phyloP scores from a whole-genome alignment of 2,329 filamentous ascomycete genomes.

The Aspergillus fischeri region DNA sequence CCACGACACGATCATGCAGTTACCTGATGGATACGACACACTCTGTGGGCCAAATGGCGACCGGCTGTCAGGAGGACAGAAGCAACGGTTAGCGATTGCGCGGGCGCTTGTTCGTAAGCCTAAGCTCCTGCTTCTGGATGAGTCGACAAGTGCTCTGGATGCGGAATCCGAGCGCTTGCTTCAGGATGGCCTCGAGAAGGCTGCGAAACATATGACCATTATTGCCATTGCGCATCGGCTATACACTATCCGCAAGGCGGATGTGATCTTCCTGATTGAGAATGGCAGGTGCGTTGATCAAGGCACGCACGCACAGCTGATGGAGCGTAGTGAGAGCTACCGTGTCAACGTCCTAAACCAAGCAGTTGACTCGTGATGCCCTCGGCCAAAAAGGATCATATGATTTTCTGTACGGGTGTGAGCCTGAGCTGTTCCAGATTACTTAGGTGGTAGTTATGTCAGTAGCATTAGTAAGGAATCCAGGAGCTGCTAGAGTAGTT shows the following conservation, averaged over 20 bases:
- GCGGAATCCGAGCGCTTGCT: slow-evolving; percentile 82
- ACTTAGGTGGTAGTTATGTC: no score
- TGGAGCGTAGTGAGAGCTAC: not conserved
- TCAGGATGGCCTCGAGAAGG: slow-evolving; percentile 73
- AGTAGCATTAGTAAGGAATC: no score
- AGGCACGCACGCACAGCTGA: not conserved
- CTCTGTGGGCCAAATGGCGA: slow-evolving; percentile 8
- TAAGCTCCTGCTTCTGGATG: slow-evolving; percentile 78
- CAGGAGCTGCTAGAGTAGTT: no score
- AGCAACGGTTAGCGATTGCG: slow-evolving; percentile 83
- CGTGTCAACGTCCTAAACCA: not conserved
- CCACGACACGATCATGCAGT: no score
- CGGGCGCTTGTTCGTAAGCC: slow-evolving; percentile 75
- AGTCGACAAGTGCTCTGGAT: slow-evolving; percentile 82
- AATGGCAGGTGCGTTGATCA: slow-evolving; percentile 20
- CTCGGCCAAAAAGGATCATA: no score
- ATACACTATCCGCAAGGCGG: slow-evolving; percentile 37
- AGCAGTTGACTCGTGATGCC: not conserved
- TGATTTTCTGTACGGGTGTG: no score
- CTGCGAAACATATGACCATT: slow-evolving; percentile 51
- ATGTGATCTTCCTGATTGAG: slow-evolving; percentile 42
- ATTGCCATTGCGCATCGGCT: slow-evolving; percentile 42
- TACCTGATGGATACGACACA: slow-evolving; percentile 52
- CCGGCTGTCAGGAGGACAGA: slow-evolving; percentile 40
- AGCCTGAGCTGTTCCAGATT: no score